Conservation (phyloP, 768 basidiomycete species). For the Lyophyllum shimeji region DNA sequence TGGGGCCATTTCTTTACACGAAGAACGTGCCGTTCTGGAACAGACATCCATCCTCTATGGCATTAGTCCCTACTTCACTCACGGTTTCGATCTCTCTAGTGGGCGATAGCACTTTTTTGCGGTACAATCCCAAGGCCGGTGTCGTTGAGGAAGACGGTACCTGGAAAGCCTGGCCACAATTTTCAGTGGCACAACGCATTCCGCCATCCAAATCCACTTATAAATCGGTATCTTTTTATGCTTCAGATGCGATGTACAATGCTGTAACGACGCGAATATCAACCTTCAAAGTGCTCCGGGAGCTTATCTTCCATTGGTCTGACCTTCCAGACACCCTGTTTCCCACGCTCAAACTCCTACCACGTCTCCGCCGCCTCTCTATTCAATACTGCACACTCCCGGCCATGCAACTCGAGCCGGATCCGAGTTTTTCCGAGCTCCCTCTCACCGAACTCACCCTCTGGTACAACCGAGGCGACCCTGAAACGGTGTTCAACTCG, state of each 20-base stretch:
- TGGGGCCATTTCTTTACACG: conserved; percentile 11
- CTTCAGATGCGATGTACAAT: conserved; percentile 11
- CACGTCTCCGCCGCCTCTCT: conserved; percentile 34
- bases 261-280: conserved; percentile 12
- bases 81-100: conserved; percentile 11
- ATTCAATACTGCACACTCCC: conserved; percentile 42
- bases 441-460: conserved; percentile 44
- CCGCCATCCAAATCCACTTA: background rate
- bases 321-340: conserved; percentile 36
- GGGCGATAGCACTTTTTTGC: conserved; percentile 4
- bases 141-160: conserved; percentile 19
- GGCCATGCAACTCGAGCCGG: conserved; percentile 6
- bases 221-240: conserved; percentile 12
- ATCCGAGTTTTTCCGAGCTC: conserved; percentile 27
- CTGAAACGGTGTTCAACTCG: conserved; percentile 6
- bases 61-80: conserved; percentile 14
- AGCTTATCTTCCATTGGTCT: conserved; percentile 35
- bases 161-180: conserved; percentile 1
- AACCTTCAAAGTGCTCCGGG: conserved; percentile 33
- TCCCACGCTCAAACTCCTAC: conserved; percentile 33
- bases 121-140: conserved; percentile 10
- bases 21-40: conserved; percentile 15
- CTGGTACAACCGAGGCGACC: conserved; percentile 31
- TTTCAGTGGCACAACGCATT: background rate
- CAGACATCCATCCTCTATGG: conserved; percentile 5